Conservation (phyloP, 2,329 filamentous ascomycete genomes). For the Sporothrix pallida region DNA sequence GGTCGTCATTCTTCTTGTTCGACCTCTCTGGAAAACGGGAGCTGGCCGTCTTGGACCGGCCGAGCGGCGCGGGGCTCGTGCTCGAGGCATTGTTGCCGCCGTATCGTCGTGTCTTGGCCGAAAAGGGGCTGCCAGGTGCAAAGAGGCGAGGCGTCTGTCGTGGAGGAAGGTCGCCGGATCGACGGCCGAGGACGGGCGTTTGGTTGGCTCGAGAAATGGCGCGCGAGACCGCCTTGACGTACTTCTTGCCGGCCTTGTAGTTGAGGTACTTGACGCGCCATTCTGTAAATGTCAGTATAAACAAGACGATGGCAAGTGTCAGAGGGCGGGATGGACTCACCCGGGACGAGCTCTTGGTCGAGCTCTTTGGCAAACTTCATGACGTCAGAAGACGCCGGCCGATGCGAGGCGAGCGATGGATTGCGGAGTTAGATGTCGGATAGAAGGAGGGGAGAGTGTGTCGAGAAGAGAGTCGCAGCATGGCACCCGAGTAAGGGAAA, state of each 20-base stretch:
- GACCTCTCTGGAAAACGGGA: neutral
- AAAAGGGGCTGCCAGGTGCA: slow-evolving; percentile 38
- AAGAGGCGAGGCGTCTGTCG: slow-evolving; percentile 43
- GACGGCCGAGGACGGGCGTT: slow-evolving; percentile 52
- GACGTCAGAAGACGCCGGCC: slow-evolving; percentile 35
- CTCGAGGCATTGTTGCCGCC: neutral
- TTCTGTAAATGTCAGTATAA: slow-evolving; percentile 56
- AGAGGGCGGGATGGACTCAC: slow-evolving; percentile 47
- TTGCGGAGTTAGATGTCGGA: neutral
- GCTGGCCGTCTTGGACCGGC: slow-evolving; percentile 33
- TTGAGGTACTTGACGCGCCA: slow-evolving; percentile 94
- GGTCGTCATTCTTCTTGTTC: neutral
- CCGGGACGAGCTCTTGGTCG: slow-evolving; percentile 85
- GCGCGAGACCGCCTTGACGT: slow-evolving; percentile 79
- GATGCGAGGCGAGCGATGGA: slow-evolving; percentile 3
- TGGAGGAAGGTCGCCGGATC: slow-evolving; percentile 44
- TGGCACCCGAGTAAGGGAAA: neutral
- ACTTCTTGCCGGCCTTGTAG: slow-evolving; percentile 95
- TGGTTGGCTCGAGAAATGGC: slow-evolving; percentile 69
- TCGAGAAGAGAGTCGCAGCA: neutral
- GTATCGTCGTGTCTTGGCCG: slow-evolving; percentile 35
- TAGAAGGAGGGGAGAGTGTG: neutral
- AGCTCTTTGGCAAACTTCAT: slow-evolving; percentile 79
- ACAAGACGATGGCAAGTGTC: neutral
- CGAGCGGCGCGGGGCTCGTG: slow-evolving; percentile 36